Percentiles rank a stretch among this genome's conserved stretches.
Conservation (phyloP, 441 rosid species). For the Eugenia klotzschiana region DNA sequence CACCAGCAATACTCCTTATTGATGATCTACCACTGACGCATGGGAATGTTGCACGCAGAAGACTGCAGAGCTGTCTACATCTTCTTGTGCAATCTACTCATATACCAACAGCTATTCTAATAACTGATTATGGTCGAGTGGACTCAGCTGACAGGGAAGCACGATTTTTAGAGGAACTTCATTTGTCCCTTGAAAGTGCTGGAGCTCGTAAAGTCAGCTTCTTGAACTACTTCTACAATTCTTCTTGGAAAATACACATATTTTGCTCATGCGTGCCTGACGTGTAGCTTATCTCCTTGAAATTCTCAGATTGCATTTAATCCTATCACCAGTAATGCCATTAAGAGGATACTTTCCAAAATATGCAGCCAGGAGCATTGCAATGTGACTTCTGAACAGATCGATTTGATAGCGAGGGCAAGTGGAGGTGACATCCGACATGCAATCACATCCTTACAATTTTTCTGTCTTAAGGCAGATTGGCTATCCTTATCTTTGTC, state of each 20-base stretch:
- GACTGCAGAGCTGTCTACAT: constrained; percentile 50
- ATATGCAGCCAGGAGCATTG: constrained; percentile 63
- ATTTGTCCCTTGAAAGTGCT: constrained; percentile 47
- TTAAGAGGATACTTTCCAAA: constrained; percentile 54
- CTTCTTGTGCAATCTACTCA: constrained; percentile 56
- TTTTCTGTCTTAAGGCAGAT: constrained; percentile 45
- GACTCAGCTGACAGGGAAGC: constrained; percentile 46
- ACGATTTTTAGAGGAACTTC: constrained; percentile 49
- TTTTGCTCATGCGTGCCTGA: constrained; percentile 6
- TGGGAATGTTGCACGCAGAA: constrained; percentile 57
- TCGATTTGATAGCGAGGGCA: constrained; percentile 62
- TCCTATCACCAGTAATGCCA: constrained; percentile 64
- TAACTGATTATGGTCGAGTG: constrained; percentile 37
- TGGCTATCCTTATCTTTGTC: constrained; percentile 6
- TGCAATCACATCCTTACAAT: constrained; percentile 78
- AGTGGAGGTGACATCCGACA: constrained; percentile 94
- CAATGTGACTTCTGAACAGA: constrained; percentile 37
- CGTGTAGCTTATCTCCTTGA: not conserved
- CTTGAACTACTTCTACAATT: constrained; percentile 7
- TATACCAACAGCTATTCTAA: constrained; percentile 53
- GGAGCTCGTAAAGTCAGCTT: constrained; percentile 74
- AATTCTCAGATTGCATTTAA: constrained; percentile 65
- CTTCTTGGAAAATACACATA: not conserved
- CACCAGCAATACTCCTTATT: constrained; percentile 41
- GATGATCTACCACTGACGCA: constrained; percentile 81